These are phyloP conservation scores for Apostasia ramifera DNA, from an alignment of 106 monocot genomes.

Conservation along the genomic window DNA sequence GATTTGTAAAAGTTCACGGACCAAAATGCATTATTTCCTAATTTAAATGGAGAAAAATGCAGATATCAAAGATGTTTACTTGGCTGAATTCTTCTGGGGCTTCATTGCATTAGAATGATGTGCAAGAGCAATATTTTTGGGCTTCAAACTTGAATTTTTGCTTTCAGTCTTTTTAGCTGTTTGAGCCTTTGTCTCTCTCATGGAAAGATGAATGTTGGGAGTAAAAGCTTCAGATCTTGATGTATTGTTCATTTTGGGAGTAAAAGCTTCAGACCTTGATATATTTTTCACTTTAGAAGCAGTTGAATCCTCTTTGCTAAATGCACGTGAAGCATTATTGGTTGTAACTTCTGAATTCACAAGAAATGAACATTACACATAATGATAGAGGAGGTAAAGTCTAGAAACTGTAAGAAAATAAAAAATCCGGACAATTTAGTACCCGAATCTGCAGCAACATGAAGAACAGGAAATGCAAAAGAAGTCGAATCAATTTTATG, in stretches of 20 bases:
- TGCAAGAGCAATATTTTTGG: slow-evolving; percentile 11
- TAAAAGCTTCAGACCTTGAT: slow-evolving; percentile 14
- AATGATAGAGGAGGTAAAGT: neutral
- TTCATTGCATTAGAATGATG: slow-evolving; percentile 16
- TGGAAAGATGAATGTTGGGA: neutral
- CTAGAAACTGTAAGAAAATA: no score
- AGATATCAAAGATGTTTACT: slow-evolving; percentile 12
- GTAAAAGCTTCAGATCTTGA: slow-evolving; percentile 4
- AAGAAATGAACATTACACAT: neutral
- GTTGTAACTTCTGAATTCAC: neutral
- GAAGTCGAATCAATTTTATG: slow-evolving; percentile 3
- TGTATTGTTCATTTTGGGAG: slow-evolving; percentile 22
- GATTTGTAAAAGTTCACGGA: no score
- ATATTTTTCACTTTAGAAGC: neutral
- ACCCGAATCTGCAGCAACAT: slow-evolving; percentile 12
- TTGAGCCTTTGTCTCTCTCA: slow-evolving; percentile 20
- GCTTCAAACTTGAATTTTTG: slow-evolving; percentile 24
- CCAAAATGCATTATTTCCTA: no score
- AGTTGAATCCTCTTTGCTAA: neutral
- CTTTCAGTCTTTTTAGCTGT: slow-evolving; percentile 27
- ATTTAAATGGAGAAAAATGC: neutral
- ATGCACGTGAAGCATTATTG: neutral
- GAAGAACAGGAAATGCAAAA: slow-evolving; percentile 30
- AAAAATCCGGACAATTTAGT: neutral
- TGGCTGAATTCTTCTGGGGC: slow-evolving; percentile 15